Base-by-base conservation (phyloP, 257 asterid genomes). In the Fraxinus anomala region DNA sequence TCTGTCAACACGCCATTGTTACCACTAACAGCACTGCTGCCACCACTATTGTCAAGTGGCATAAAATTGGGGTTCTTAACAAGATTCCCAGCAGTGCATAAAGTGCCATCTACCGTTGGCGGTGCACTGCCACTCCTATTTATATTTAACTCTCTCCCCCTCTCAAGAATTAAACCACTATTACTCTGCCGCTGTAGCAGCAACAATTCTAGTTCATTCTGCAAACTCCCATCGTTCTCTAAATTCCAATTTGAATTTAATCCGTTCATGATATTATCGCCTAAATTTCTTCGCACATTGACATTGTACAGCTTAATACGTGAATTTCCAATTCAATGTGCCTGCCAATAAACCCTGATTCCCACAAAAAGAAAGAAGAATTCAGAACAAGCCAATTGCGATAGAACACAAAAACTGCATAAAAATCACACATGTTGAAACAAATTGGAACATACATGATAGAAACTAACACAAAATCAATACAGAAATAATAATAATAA, bases 51-150 rank as follows among this genome's bases (percentile, higher is more conserved):
- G 30, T 54, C 78, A 56, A 78, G 69, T 72, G 77, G 82, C 6
- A 76, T 65, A 19, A 84, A 83, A 82, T 85, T 86, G 3, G 90
- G 90, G 56, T 85, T 78, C 68, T 77, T 70, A 16, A 81, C 81
- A 11, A 91, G 84, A 80, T 87, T 86, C 44, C 89, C 89, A 16
- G 87, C 88, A 12, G 91, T 86, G 61, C 79, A 85, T 40, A 90
- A 70, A 1, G 98, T 90, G 51, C 91, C 97, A 77, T 91, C 97
- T n/a, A 94, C 87, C 0, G 93, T 85, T 14, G 97, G 97, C 9
- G 96, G 97, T 3, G 96, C 98, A 68, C 98, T 92, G 10, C 96
- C 97, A 73, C 97, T 91, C 82, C 97, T 73, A 40, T 83, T 83
- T 49, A 94, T 83, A 30, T 87, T 81, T 73, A 89, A 74, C 47